These are phyloP conservation scores for Selaginella tamariscina DNA, from an alignment of 75 land plant genomes.

Conservation along the genomic window DNA sequence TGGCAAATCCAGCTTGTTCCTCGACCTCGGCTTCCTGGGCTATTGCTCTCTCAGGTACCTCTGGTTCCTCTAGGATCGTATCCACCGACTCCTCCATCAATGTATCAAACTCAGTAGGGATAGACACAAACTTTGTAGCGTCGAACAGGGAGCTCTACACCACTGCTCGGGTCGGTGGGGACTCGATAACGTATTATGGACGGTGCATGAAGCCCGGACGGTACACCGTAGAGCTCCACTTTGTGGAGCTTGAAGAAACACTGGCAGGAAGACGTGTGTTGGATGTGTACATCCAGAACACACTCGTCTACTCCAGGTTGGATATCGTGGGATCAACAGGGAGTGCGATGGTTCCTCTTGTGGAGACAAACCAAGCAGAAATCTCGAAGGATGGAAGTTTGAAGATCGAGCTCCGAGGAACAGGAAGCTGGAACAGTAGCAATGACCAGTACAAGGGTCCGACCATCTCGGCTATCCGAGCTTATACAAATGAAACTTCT, in stretches of 20 bases:
- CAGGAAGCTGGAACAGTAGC: neutral
- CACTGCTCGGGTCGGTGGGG: slow-evolving; percentile 11
- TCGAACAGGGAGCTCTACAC: neutral
- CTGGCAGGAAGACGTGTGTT: slow-evolving; percentile 5
- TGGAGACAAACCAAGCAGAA: neutral
- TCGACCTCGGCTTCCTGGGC: slow-evolving; percentile 1
- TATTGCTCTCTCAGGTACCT: neutral
- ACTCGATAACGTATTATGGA: slow-evolving; percentile 4
- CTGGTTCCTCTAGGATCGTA: neutral
- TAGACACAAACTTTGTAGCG: neutral
- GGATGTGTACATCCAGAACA: neutral
- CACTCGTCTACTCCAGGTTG: neutral
- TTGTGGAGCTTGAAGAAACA: neutral
- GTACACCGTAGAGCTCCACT: slow-evolving; percentile 5
- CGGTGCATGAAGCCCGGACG: slow-evolving; percentile 1
- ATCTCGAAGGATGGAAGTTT: neutral
- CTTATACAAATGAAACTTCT: neutral
- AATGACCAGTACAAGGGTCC: neutral
- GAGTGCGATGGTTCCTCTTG: neutral
- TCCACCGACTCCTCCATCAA: neutral
- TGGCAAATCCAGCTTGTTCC: neutral
- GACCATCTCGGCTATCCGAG: neutral
- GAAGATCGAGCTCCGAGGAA: slow-evolving; percentile 6
- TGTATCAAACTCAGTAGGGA: neutral
- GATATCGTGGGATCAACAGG: neutral